Conservation (phyloP, 2,329 filamentous ascomycete species). For the Nigrograna mackinnonii region DNA sequence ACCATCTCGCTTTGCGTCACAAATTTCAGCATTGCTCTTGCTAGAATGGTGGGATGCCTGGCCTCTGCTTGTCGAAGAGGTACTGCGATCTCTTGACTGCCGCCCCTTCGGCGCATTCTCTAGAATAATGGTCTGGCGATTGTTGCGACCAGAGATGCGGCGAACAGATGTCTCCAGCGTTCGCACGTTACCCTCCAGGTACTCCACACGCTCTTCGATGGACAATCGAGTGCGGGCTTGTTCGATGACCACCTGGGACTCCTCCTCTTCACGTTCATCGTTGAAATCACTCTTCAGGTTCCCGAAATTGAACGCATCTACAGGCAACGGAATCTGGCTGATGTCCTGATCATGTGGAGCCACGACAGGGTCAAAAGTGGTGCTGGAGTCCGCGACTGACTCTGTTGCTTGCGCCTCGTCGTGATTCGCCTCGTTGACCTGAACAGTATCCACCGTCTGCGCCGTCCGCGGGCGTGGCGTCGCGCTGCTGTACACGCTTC, state of each 20-base stretch:
- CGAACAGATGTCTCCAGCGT: conserved; percentile 34
- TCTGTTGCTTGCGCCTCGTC: conserved; percentile 20
- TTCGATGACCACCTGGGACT: not conserved
- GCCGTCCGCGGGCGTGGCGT: conserved; percentile 36
- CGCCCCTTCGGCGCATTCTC: conserved; percentile 39
- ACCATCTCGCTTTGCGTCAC: conserved; percentile 7
- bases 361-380: conserved; percentile 15
- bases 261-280: conserved; percentile 15
- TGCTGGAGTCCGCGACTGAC: conserved; percentile 24
- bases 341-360: conserved; percentile 14
- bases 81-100: conserved; percentile 32
- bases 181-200: conserved; percentile 33
- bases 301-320: conserved; percentile 42
- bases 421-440: conserved; percentile 24
- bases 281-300: conserved; percentile 28
- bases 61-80: conserved; percentile 24
- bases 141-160: conserved; percentile 35
- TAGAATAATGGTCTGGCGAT: conserved; percentile 43
- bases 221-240: conserved; percentile 19
- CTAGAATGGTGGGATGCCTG: conserved; percentile 18
- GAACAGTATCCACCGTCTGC: conserved; percentile 33
- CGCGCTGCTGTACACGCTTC: conserved; percentile 30
- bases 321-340: conserved; percentile 19
- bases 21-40: conserved; percentile 10
- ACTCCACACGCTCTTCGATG: conserved; percentile 37